phyloP scores from a whole-genome alignment of 306 rosid species.

The Trichosanthes cucumerina region DNA sequence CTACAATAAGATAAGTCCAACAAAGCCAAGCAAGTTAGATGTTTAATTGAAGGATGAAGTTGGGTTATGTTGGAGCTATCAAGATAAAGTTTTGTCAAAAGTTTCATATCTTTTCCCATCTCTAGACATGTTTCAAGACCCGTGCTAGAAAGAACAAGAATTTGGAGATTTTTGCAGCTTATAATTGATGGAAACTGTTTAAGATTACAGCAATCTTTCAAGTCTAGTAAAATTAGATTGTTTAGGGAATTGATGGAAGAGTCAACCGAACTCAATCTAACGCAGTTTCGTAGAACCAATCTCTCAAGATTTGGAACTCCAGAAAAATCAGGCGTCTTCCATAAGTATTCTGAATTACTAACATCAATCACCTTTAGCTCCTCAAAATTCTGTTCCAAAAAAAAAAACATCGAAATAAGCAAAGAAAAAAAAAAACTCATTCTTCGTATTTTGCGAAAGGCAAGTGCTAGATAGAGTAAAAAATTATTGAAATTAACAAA shows the following conservation, averaged over 20 bases:
- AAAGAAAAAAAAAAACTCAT: too few relatives aligned
- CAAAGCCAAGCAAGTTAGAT: not conserved
- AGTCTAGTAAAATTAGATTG: not conserved
- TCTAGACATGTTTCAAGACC: constrained; percentile 8
- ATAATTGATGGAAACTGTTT: not conserved
- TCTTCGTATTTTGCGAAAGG: too few relatives aligned
- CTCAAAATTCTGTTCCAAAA: not conserved
- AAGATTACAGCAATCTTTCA: not conserved
- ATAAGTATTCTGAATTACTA: not conserved
- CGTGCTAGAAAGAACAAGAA: not conserved
- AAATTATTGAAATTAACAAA: too few relatives aligned
- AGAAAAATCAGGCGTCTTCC: not conserved
- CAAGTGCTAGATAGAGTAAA: too few relatives aligned
- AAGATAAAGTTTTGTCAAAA: constrained; percentile 10
- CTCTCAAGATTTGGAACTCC: not conserved
- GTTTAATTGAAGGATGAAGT: constrained; percentile 5
- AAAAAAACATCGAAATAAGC: too few relatives aligned
- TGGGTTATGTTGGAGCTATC: constrained; percentile 2
- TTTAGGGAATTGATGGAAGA: not conserved
- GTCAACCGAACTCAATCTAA: not conserved
- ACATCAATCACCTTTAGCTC: not conserved
- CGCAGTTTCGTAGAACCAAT: not conserved
- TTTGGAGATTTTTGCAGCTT: not conserved
- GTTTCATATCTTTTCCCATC: constrained; percentile 3
- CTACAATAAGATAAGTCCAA: constrained; percentile 8